Base-by-base conservation (phyloP, 257 asterid species). In the Leonotis leonurus region DNA sequence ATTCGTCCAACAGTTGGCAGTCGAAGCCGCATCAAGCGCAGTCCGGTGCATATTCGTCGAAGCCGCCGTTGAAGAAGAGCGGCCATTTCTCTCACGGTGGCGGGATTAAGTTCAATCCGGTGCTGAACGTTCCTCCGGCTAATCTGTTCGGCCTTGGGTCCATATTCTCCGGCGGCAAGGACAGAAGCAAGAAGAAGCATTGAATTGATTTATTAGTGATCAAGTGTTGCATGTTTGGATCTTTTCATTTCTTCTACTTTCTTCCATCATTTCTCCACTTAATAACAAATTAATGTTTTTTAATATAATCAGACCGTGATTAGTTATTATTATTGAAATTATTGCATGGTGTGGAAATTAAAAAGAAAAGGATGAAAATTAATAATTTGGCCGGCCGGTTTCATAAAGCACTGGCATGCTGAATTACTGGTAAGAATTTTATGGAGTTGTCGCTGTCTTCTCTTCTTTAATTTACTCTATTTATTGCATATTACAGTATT, bases 41-140 rank as follows among this genome's bases (percentile, higher is more conserved):
- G 8, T 37, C 67, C 0, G 48, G 55, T 6, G 16, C 3, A 39
- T 40, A 35, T 60, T 79, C 64, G 30, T 37, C 94, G 32, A 83
- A 73, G 62, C 96, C 96, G 57, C 96, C 98, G 36, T 56, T 85
- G 86, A 90, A 82, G 86, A 90, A 79, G 86, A 85, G 65, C 11
- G 52, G 50, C 29, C 67, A 78, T 44, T 77, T 62, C 17, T 56
- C 78, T 17, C 68, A 85, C 41, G 68, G 72, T 71, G 71, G 65
- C 41, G 87, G 92, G 60, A 76, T 80, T 2, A 83, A 79, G 41
- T 64, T 88, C 55, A 90, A 62, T 49, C 95, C 90, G 12, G 86
- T 90, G 13, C 20, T 90, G 62, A 84, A 85, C 39, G 90, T 90
- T 6, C 88, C 95, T 8, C 71, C 94, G 21, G 80, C 89, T 2